Conservation (phyloP, 2,329 filamentous ascomycete species). For the Coniochaeta sp. region DNA sequence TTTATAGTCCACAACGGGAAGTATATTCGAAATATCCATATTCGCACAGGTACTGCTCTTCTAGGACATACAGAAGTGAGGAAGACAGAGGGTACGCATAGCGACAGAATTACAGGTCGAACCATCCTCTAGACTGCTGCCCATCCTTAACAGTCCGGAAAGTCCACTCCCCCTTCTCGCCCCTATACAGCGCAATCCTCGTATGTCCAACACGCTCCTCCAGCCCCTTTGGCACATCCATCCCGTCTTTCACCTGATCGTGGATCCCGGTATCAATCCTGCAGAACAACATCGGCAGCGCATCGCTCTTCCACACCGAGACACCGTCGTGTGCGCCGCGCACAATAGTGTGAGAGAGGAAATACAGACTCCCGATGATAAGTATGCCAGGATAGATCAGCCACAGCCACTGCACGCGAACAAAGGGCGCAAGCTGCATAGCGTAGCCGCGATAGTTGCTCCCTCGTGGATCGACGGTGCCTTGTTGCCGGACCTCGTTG, state of each 20-base stretch:
- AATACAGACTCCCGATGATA: slow-evolving; percentile 24
- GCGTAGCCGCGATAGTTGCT: slow-evolving; percentile 20
- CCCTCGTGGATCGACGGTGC: slow-evolving; percentile 9
- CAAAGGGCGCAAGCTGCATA: slow-evolving; percentile 19
- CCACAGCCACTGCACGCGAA: slow-evolving; percentile 28
- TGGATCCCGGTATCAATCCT: slow-evolving; percentile 25
- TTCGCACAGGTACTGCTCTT: too few relatives aligned
- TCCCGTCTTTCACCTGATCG: slow-evolving; percentile 19
- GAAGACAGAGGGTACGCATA: too few relatives aligned
- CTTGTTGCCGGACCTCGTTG: slow-evolving; percentile 26
- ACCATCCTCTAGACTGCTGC: neutral
- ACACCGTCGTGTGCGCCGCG: slow-evolving; percentile 25
- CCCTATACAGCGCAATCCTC: slow-evolving; percentile 24
- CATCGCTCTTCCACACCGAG: slow-evolving; percentile 28
- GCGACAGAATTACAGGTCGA: too few relatives aligned
- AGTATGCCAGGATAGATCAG: slow-evolving; percentile 25
- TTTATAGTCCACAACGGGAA: too few relatives aligned
- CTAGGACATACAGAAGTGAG: too few relatives aligned
- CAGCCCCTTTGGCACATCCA: slow-evolving; percentile 27
- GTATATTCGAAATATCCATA: too few relatives aligned
- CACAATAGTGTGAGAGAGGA: slow-evolving; percentile 24
- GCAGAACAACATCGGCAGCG: slow-evolving; percentile 30
- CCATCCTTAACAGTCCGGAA: slow-evolving; percentile 18
- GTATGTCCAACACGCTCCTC: slow-evolving; percentile 22
- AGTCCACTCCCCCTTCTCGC: slow-evolving; percentile 25